Conservation (phyloP, 148 eudicot species). For the Polygonum aviculare region DNA sequence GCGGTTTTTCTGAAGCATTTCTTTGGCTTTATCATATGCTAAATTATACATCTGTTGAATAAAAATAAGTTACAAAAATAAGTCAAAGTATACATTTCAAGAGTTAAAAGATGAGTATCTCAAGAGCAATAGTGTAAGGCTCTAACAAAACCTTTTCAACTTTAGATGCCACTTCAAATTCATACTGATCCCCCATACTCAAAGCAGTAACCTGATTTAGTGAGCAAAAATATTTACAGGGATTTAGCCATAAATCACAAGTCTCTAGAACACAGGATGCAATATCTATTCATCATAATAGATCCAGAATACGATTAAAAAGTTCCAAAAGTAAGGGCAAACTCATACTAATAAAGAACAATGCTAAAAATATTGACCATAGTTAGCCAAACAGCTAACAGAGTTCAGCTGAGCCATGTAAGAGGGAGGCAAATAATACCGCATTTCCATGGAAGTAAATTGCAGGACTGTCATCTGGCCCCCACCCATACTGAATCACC, state of each 20-base stretch:
- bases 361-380: neutral
- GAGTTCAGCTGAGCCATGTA: neutral
- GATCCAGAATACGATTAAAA: neutral
- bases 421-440: slow-evolving; percentile 34
- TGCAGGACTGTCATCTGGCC: slow-evolving; percentile 74
- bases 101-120: neutral
- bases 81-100: neutral
- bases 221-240: slow-evolving; percentile 7
- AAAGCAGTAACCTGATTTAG: slow-evolving; percentile 47
- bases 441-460: slow-evolving; percentile 73
- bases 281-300: neutral
- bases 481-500: slow-evolving; percentile 96
- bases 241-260: slow-evolving; percentile 3
- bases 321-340: neutral
- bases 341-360: neutral
- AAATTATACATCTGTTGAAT: slow-evolving; percentile 54
- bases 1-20: slow-evolving; percentile 64
- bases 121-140: neutral
- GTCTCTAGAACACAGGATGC: neutral
- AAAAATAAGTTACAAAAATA: neutral
- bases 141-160: slow-evolving; percentile 54
- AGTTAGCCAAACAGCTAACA: neutral
- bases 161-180: slow-evolving; percentile 76
- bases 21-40: slow-evolving; percentile 78
- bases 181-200: slow-evolving; percentile 78